Base-by-base conservation (phyloP, 2,329 filamentous ascomycete species). In the Cladosporium sp. region DNA sequence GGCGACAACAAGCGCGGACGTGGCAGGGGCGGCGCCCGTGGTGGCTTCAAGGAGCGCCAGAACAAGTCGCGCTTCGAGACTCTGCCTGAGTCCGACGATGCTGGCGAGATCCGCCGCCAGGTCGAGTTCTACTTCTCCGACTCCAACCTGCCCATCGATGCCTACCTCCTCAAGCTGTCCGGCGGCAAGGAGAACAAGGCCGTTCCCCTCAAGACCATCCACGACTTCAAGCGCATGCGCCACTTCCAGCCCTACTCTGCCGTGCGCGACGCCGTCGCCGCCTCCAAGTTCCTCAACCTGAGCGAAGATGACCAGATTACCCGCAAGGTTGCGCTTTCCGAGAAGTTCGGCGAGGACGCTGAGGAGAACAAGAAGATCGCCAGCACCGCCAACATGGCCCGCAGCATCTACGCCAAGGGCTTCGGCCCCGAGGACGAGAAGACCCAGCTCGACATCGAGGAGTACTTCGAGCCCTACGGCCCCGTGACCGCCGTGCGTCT, bases 101-200 rank as follows among this genome's bases (percentile, higher is more conserved):
- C 91, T 1, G 84, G 84, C 28, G 87, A 90, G 79, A 97, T 97
- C 74, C 90, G 92, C 77, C 90, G 90, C 76, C 93, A 96, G 90
- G 92, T 97, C 73, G 93, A 97, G 78, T 97, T 97, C 80, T 97
- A 97, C 85, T 96, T 97, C 80, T 91, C 91, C 74, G 91, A 96
- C 78, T 91, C 90, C 74, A 97, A 97, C 80, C 87, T 99, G 44
- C 90, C 90, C 61, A 88, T 88, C 74, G 96, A 99, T 80, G 91
- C 92, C 78, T 96, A 92, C 82, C 86, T 99, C 72, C 91, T 93
- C 83, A 84, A 88, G 69, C 84, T 89, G 74, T 91, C 92, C 65
- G 90, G 89, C 47, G 94, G 94, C 66, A 83, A 86, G 70, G 85
- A 90, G 74, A 97, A 97, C 84, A 90, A 91, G 78, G 86, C 93